phyloP scores from a whole-genome alignment of 2,329 filamentous ascomycete species.

The Penicillium sp. region DNA sequence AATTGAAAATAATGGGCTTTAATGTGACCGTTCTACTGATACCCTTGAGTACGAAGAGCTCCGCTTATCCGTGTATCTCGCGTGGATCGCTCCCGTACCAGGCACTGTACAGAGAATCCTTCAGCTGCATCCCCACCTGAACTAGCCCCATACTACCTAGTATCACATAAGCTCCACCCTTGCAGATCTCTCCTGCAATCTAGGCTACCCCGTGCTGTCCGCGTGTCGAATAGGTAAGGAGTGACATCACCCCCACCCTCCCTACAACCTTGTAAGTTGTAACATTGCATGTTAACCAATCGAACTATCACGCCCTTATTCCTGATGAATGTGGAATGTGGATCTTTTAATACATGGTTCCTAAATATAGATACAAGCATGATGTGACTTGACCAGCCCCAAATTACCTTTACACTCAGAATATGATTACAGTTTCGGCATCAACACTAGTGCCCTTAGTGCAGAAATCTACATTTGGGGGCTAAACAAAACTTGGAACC shows the following conservation, averaged over 20 bases:
- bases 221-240: background rate
- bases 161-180: background rate
- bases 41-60: background rate
- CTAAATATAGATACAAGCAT: background rate
- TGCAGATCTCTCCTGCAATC: background rate
- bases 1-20: background rate
- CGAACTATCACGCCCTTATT: background rate
- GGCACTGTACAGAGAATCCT: background rate
- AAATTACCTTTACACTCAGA: background rate
- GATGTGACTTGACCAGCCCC: background rate
- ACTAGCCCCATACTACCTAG: background rate
- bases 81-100: background rate
- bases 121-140: background rate
- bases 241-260: background rate
- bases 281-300: background rate
- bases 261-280: background rate
- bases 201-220: background rate
- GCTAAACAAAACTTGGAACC: background rate
- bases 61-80: background rate
- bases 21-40: too few relatives aligned
- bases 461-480: background rate
- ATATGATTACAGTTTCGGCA: background rate
- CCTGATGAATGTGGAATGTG: background rate
- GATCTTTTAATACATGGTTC: background rate
- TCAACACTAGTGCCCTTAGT: background rate